Conservation (phyloP, 768 basidiomycete genomes). For the Pisolithus marmoratus region DNA sequence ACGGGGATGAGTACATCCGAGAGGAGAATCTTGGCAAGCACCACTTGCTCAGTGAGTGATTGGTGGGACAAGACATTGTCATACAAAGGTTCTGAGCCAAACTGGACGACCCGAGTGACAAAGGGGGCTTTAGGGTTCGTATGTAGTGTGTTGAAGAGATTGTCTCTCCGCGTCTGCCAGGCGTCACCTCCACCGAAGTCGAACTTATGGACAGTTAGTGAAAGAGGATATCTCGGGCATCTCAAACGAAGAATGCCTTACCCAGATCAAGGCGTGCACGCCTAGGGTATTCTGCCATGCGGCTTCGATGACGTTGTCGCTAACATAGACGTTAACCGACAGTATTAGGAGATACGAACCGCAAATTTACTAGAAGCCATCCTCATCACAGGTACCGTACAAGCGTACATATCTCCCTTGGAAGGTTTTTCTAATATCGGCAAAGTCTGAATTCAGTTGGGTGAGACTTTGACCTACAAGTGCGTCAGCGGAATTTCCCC, state of each 20-base stretch:
- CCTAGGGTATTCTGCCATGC: slow-evolving; percentile 66
- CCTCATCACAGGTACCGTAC: slow-evolving; percentile 36
- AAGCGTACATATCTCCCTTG: slow-evolving; percentile 60
- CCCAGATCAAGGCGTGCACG: slow-evolving; percentile 73
- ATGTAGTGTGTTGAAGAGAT: slow-evolving; percentile 45
- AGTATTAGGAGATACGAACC: not conserved
- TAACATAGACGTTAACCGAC: slow-evolving; percentile 21
- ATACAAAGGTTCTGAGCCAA: slow-evolving; percentile 67
- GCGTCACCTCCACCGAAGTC: slow-evolving; percentile 34
- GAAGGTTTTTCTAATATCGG: slow-evolving; percentile 53
- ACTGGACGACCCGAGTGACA: slow-evolving; percentile 60
- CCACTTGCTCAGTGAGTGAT: slow-evolving; percentile 49
- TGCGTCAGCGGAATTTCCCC: not conserved
- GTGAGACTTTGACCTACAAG: slow-evolving; percentile 45
- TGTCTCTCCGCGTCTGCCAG: slow-evolving; percentile 51
- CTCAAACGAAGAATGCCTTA: slow-evolving; percentile 21
- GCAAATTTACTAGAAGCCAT: slow-evolving; percentile 33
- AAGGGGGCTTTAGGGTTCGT: slow-evolving; percentile 59
- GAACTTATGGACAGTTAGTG: slow-evolving; percentile 20
- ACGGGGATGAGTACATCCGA: slow-evolving; percentile 53
- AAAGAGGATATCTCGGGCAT: not conserved
- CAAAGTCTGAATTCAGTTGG: slow-evolving; percentile 50
- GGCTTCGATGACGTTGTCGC: slow-evolving; percentile 59
- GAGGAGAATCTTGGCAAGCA: slow-evolving; percentile 42
- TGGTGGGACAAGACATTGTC: slow-evolving; percentile 48